Percentiles rank a stretch among this genome's conserved stretches.
Evolutionary conservation across 2,329 filamentous ascomycete genomes (phyloP).

Genomic region (Neonectria faginata): DNA sequence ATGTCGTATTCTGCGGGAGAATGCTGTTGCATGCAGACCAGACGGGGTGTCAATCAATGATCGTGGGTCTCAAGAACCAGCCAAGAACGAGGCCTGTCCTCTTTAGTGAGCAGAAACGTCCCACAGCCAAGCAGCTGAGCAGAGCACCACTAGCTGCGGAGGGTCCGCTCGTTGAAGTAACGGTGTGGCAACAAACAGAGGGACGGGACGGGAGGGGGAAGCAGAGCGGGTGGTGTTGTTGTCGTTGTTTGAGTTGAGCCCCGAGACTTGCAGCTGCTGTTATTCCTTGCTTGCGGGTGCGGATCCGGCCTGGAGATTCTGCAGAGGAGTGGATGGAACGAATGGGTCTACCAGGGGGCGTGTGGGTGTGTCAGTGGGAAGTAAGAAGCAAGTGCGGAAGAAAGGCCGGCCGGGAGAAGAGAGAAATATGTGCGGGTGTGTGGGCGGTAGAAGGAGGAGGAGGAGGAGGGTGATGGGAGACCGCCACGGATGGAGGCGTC

Average conservation of each 20-base stretch:
- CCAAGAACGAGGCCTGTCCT: slow-evolving; percentile 40
- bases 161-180: slow-evolving; percentile 38
- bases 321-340: slow-evolving; percentile 25
- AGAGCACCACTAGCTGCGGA: slow-evolving; percentile 38
- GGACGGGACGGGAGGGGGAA: slow-evolving; percentile 10
- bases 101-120: slow-evolving; percentile 29
- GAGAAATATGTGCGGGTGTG: slow-evolving; percentile 27
- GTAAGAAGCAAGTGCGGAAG: slow-evolving; percentile 29
- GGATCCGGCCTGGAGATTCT: slow-evolving; percentile 27
- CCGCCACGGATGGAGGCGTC: slow-evolving; percentile 16
- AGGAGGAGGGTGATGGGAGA: neutral
- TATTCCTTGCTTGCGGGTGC: slow-evolving; percentile 23
- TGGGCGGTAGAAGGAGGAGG: slow-evolving; percentile 24
- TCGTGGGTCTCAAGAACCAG: slow-evolving; percentile 44
- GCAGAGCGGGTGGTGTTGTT: slow-evolving; percentile 25
- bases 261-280: slow-evolving; percentile 19
- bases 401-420: slow-evolving; percentile 25
- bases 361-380: slow-evolving; percentile 28
- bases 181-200: slow-evolving; percentile 30
- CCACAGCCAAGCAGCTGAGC: slow-evolving; percentile 37
- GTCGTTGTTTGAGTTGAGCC: slow-evolving; percentile 25
- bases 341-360: slow-evolving; percentile 31
- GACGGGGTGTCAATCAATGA: slow-evolving; percentile 44
- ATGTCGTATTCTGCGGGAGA: slow-evolving; percentile 38
- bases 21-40: slow-evolving; percentile 41